Base-by-base conservation (phyloP, 2,329 filamentous ascomycete genomes). In the Penicillium sp. region DNA sequence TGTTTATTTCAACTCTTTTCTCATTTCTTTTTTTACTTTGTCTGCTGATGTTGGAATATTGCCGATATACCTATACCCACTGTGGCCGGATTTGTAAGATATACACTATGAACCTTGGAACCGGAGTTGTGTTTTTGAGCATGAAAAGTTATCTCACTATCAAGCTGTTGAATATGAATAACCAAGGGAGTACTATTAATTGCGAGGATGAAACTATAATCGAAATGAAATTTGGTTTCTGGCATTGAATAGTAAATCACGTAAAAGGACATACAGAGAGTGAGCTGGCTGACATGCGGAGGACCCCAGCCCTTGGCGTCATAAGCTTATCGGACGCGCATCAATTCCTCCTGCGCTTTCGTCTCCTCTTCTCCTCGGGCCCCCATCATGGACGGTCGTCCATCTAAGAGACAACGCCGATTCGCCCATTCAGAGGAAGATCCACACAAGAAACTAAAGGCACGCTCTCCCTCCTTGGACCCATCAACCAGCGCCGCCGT, bases 361-460 rank as follows among this genome's bases (percentile, higher is more conserved):
- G 22, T 46, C 28, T 52, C 35, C 45, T 43, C 43, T 16, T 45
- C 30, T 52, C 30, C 51, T 33, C 28, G 53, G 52, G 33, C 51
- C 56, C 52, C 56, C 64, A 66, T 60, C 59, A 79, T 79, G 78
- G 69, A 73, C 65, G 61, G 68, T 62, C 73, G 69, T 63, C 72
- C 74, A 54, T 61, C 65, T 38, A 80, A 79, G 67, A 69, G 77
- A 67, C 76, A 75, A 66, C 73, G 74, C 62, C 73, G 68, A 66
- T 68, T 70, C 28, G 62, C 71, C 53, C 57, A 70, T 30, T 68
- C 70, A 38, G 69, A 75, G 38, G 53, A 57, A 40, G 63, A 59
- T 49, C 22, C 38, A 25, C 57, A 57, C 55, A 52, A 28, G 35
- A 54, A 64, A 26, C 49, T 57, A 60, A 19, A 56, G n/a, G n/a